Percentiles rank a stretch among this genome's conserved stretches.
These are phyloP conservation scores for Harringtonia lauricola DNA, from an alignment of 2,329 filamentous ascomycete genomes.

Conservation along the genomic window DNA sequence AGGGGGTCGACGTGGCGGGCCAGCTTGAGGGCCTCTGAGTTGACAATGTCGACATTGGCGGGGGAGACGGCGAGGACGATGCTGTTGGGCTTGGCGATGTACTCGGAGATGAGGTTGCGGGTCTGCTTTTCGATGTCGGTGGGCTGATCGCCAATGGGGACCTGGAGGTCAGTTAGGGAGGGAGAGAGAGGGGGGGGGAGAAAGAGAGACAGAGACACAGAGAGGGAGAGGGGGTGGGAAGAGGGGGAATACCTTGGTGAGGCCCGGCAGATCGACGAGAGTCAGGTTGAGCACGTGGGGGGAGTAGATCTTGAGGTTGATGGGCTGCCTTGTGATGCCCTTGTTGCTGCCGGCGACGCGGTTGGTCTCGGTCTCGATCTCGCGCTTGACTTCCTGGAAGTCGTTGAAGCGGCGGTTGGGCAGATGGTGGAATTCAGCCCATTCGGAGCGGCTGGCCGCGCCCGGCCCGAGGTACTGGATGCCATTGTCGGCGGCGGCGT, in stretches of 20 bases:
- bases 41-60: conserved; percentile 95
- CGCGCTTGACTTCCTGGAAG: conserved; percentile 96
- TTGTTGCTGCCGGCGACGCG: conserved; percentile 93
- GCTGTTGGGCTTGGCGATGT: conserved; percentile 96
- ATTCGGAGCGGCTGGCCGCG: conserved; percentile 55
- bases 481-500: conserved; percentile 39
- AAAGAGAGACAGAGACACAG: too few species aligned
- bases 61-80: conserved; percentile 95
- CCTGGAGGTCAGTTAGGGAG: conserved; percentile 31
- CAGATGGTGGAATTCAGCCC: conserved; percentile 96
- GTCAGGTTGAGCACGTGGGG: conserved; percentile 96
- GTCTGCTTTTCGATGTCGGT: conserved; percentile 55
- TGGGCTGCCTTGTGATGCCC: conserved; percentile 90
- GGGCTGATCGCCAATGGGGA: conserved; percentile 17
- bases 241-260: too few species aligned
- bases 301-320: conserved; percentile 97
- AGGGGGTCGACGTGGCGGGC: conserved; percentile 95
- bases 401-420: conserved; percentile 96
- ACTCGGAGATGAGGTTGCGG: conserved; percentile 94
- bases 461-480: conserved; percentile 69
- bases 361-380: conserved; percentile 94
- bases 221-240: too few species aligned
- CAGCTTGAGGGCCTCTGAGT: conserved; percentile 94
- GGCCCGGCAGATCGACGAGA: conserved; percentile 86
- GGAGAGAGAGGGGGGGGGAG: not conserved